Conservation (phyloP, 129 eudicot species). For the Silybum marianum region DNA sequence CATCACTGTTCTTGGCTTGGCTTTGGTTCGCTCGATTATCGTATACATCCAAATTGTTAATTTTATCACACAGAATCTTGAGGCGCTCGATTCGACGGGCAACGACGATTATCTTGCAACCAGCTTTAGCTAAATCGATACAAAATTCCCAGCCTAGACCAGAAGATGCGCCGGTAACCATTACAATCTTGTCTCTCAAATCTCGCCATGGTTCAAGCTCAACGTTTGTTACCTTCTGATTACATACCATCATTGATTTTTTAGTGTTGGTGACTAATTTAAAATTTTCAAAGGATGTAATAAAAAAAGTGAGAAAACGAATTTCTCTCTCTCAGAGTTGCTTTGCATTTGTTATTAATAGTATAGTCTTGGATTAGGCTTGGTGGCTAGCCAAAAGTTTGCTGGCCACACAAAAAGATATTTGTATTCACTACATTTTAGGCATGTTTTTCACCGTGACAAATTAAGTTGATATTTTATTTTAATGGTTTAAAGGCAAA, state of each 20-base stretch:
- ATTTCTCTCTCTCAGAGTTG: too few species aligned
- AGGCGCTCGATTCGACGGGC: background rate
- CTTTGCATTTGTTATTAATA: too few species aligned
- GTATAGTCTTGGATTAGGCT: too few species aligned
- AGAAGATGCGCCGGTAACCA: background rate
- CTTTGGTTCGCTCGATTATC: background rate
- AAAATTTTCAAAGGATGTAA: too few species aligned
- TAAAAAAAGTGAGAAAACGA: background rate
- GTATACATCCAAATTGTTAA: background rate
- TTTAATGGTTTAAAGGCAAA: too few species aligned
- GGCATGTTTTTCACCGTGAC: too few species aligned
- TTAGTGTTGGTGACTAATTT: too few species aligned
- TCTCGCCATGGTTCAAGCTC: background rate
- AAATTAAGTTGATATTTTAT: too few species aligned
- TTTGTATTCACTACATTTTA: too few species aligned
- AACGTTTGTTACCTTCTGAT: background rate
- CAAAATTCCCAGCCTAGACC: background rate
- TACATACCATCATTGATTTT: background rate
- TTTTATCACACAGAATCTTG: background rate
- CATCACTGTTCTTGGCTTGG: background rate
- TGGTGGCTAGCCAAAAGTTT: too few species aligned
- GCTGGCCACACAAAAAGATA: too few species aligned
- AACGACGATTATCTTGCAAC: background rate
- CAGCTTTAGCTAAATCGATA: background rate
- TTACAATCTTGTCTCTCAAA: background rate